Evolutionary conservation across 805 yeast species (phyloP).

Genomic region (Vanderwaltozyma yarrowii): DNA sequence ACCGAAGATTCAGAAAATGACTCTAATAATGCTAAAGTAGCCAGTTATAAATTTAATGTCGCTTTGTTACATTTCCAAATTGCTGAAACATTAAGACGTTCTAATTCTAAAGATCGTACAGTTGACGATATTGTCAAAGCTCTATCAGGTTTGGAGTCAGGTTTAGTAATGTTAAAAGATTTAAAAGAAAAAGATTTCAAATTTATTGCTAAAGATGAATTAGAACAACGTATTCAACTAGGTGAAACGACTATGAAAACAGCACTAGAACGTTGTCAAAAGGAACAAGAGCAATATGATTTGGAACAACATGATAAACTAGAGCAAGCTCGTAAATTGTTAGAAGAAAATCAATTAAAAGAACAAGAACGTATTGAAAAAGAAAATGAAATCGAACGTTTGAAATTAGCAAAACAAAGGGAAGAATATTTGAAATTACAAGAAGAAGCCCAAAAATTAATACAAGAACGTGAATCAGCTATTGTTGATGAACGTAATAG

Average conservation of each 20-base stretch:
- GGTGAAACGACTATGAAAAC: slow-evolving; percentile 67
- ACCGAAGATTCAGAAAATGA: neutral
- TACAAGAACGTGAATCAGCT: slow-evolving; percentile 41
- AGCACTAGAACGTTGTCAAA: slow-evolving; percentile 58
- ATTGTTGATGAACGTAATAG: slow-evolving; percentile 32
- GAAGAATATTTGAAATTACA: slow-evolving; percentile 42
- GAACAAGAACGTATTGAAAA: slow-evolving; percentile 38
- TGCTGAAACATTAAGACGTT: slow-evolving; percentile 69
- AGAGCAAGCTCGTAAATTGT: slow-evolving; percentile 58
- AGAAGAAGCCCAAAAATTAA: slow-evolving; percentile 49
- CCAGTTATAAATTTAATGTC: slow-evolving; percentile 59
- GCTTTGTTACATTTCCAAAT: slow-evolving; percentile 79
- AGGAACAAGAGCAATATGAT: slow-evolving; percentile 65
- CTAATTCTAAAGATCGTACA: slow-evolving; percentile 48
- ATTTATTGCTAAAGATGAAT: slow-evolving; percentile 70
- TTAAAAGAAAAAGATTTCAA: slow-evolving; percentile 43
- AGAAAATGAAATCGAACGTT: slow-evolving; percentile 39
- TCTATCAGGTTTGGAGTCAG: slow-evolving; percentile 47
- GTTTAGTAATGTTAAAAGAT: slow-evolving; percentile 47
- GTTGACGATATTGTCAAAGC: slow-evolving; percentile 51
- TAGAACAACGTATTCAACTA: slow-evolving; percentile 77
- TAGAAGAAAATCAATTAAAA: slow-evolving; percentile 47
- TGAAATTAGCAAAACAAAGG: slow-evolving; percentile 39
- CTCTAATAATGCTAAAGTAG: slow-evolving; percentile 26
- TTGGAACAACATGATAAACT: slow-evolving; percentile 46